Base-by-base conservation (phyloP, 2,329 filamentous ascomycete genomes). In the Cladosporium sp. region DNA sequence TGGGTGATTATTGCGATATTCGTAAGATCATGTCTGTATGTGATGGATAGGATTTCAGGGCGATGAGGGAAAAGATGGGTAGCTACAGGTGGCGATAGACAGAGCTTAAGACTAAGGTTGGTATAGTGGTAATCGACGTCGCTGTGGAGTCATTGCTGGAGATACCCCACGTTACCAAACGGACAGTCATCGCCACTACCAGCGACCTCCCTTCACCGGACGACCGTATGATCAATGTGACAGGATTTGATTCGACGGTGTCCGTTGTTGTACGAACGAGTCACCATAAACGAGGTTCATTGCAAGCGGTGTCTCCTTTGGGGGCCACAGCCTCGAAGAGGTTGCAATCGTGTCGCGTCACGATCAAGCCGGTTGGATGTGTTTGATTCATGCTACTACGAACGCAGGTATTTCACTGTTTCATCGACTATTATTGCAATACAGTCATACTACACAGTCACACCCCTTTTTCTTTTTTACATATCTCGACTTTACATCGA, bases 401-500 rank as follows among this genome's bases (percentile, higher is more conserved):
- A 7, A 28, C 14, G 42, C n/a, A 20, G 25, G 9, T n/a, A 20
- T 14, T 20, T n/a, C 11, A 45, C 3, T 45, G 22, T n/a, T n/a
- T n/a, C n/a, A n/a, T n/a, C n/a, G 15, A 28, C 20, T 25, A 30
- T 47, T 6, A 12, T 28, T 12, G 22, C 11, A 34, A n/a, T n/a
- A 30, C 43, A 30, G 22, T 47, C 43, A 47, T 47, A 19, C 30
- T 11, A 7, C 25, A 5, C 3, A 5, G 14, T 12, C 7, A 4
- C 43, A 17, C 30, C 15, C 25, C 17, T 11, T 17, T 17, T 28
- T 2, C 49, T 22, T 19, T 19, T 14, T 22, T 30, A n/a, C 9
- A 25, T 7, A 5, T 19, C 14, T 25, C 7, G 19, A 38, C 7
- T 43, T 47, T 68, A 72, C 69, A 70, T 71, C 6, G 66, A 67